Percentiles rank a stretch among this genome's conserved stretches.
Conservation (phyloP, 805 yeast genomes). For the Kuraishia ogatae region DNA sequence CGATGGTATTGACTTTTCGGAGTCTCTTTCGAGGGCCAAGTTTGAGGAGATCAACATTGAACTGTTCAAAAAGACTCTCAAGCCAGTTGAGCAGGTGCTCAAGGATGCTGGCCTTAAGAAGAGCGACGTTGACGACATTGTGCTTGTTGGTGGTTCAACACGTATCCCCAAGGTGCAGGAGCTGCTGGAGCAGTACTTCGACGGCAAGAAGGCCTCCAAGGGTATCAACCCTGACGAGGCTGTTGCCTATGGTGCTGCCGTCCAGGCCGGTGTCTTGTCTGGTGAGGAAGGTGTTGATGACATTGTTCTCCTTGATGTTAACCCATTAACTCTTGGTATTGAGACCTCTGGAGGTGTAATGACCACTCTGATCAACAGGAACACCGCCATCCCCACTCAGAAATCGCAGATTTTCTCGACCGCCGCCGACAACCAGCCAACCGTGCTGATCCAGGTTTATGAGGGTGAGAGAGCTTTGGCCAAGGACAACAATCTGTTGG, state of each 20-base stretch:
- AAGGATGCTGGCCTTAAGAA: conserved; percentile 87
- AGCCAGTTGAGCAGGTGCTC: conserved; percentile 93
- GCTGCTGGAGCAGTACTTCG: conserved; percentile 80
- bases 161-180: conserved; percentile 98
- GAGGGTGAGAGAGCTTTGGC: conserved; percentile 97
- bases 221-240: conserved; percentile 99
- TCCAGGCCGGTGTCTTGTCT: conserved; percentile 94
- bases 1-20: conserved; percentile 94
- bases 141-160: conserved; percentile 97
- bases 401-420: conserved; percentile 94
- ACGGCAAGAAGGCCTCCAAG: conserved; percentile 94
- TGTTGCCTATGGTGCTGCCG: conserved; percentile 99
- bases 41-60: conserved; percentile 94
- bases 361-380: conserved; percentile 92
- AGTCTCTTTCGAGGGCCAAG: conserved; percentile 94
- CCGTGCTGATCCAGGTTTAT: conserved; percentile 86
- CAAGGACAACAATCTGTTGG: conserved; percentile 84
- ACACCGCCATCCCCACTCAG: conserved; percentile 92
- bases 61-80: conserved; percentile 87
- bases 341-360: conserved; percentile 97
- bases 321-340: conserved; percentile 90
- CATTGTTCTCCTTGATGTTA: conserved; percentile 84
- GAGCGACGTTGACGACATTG: conserved; percentile 88
- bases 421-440: conserved; percentile 94
- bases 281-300: conserved; percentile 94